These are phyloP conservation scores for Blepharisma stoltei DNA, from an alignment of 73 alveolate species.

Conservation along the genomic window DNA sequence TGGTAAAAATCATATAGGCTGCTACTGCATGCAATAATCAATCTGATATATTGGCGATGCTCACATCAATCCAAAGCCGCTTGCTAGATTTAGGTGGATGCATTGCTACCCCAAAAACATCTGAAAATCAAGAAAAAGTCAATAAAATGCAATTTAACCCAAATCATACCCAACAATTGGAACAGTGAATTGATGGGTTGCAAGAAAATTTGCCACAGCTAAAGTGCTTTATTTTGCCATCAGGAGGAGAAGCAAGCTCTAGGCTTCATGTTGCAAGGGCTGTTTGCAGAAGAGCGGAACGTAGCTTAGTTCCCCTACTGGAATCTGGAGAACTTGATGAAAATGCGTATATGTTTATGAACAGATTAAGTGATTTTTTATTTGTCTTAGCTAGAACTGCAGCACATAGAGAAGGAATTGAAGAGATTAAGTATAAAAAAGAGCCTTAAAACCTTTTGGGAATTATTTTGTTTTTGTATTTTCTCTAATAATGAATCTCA, in stretches of 20 bases:
- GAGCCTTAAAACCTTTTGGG: background rate
- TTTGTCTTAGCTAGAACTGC: conserved; percentile 55
- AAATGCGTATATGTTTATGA: conserved; percentile 45
- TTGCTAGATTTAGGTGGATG: conserved; percentile 61
- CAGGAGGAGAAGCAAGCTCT: conserved; percentile 64
- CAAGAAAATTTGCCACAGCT: conserved; percentile 48
- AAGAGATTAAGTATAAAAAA: conserved; percentile 58
- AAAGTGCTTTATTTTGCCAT: conserved; percentile 59
- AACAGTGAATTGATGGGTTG: conserved; percentile 59
- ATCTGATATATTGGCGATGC: background rate
- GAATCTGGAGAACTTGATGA: conserved; percentile 47
- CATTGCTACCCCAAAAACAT: conserved; percentile 72
- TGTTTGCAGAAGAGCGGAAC: conserved; percentile 66
- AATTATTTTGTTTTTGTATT: no score
- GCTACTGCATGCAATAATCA: background rate
- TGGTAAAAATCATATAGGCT: conserved; percentile 32
- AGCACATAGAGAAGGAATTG: conserved; percentile 44
- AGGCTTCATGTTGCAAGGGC: conserved; percentile 61
- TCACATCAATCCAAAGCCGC: conserved; percentile 48
- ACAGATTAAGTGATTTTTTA: conserved; percentile 70
- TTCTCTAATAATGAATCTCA: no score
- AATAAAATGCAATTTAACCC: conserved; percentile 48
- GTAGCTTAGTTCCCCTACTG: conserved; percentile 40
- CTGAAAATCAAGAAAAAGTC: conserved; percentile 46
- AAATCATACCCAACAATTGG: conserved; percentile 41